Evolutionary conservation across 2,329 filamentous ascomycete genomes (phyloP).

Genomic region (Trichoderma sp.): DNA sequence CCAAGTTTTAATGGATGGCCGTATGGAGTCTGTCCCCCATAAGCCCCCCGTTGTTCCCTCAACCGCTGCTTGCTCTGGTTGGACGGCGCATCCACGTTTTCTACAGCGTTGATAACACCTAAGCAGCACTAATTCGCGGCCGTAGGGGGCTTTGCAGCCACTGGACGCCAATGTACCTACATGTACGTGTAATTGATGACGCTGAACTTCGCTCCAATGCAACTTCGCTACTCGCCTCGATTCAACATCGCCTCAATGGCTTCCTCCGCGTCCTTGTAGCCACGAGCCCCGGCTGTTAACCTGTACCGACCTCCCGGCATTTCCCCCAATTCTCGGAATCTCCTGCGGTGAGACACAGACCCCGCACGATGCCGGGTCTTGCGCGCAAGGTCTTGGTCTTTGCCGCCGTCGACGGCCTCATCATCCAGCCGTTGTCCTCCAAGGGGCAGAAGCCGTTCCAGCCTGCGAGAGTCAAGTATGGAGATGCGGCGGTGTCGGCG

Average conservation of each 20-base stretch:
- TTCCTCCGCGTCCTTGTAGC: neutral
- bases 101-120: neutral
- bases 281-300: slow-evolving; percentile 6
- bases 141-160: neutral
- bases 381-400: slow-evolving; percentile 77
- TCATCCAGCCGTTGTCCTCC: slow-evolving; percentile 68
- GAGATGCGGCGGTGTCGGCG: slow-evolving; percentile 48
- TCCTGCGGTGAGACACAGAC: neutral
- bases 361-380: slow-evolving; percentile 64
- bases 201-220: neutral
- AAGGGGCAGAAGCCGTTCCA: slow-evolving; percentile 55
- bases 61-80: neutral
- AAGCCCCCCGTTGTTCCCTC: neutral
- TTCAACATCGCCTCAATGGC: slow-evolving; percentile 16
- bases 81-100: neutral
- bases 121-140: neutral
- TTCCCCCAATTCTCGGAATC: neutral
- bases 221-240: neutral
- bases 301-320: neutral
- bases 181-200: slow-evolving; percentile 10
- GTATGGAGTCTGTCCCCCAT: neutral
- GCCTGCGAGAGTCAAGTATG: slow-evolving; percentile 69
- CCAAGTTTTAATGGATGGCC: neutral
- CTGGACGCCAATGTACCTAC: neutral
- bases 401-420: slow-evolving; percentile 76